phyloP scores from a whole-genome alignment of 2,329 filamentous ascomycete genomes.

The Talaromyces sp. region DNA sequence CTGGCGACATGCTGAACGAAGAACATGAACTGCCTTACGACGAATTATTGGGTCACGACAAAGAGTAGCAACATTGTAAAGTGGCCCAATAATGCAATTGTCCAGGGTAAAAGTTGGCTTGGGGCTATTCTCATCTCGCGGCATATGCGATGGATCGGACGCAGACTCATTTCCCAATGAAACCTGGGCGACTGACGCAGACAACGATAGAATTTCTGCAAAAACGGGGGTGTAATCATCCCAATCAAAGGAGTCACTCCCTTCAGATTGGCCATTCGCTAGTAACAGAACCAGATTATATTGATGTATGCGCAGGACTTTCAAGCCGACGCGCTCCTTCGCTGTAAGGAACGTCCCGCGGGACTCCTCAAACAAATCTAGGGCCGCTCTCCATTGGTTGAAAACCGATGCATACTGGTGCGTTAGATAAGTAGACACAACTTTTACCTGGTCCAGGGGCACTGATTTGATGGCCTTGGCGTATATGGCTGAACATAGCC shows the following conservation, averaged over 20 bases:
- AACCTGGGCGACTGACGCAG: conserved; percentile 18
- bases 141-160: not conserved
- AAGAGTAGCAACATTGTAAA: conserved; percentile 23
- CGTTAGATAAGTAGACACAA: conserved; percentile 3
- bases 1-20: conserved; percentile 17
- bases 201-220: conserved; percentile 20
- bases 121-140: not conserved
- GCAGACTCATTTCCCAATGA: not conserved
- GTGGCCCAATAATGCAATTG: conserved; percentile 21
- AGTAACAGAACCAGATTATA: not conserved
- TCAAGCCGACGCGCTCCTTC: conserved; percentile 5
- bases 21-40: conserved; percentile 20
- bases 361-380: conserved; percentile 1
- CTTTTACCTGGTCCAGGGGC: not conserved
- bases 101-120: conserved; percentile 23
- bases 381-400: conserved; percentile 3
- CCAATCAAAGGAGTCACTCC: conserved; percentile 15
- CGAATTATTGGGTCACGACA: conserved; percentile 26
- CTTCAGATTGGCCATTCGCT: not conserved
- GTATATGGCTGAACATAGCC: not conserved
- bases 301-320: conserved; percentile 4
- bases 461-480: conserved; percentile 1
- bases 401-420: not conserved
- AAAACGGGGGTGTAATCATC: conserved; percentile 20
- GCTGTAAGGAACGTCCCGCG: not conserved